Conservation (phyloP, 2,329 filamentous ascomycete species). For the Sporothrix schenckii region DNA sequence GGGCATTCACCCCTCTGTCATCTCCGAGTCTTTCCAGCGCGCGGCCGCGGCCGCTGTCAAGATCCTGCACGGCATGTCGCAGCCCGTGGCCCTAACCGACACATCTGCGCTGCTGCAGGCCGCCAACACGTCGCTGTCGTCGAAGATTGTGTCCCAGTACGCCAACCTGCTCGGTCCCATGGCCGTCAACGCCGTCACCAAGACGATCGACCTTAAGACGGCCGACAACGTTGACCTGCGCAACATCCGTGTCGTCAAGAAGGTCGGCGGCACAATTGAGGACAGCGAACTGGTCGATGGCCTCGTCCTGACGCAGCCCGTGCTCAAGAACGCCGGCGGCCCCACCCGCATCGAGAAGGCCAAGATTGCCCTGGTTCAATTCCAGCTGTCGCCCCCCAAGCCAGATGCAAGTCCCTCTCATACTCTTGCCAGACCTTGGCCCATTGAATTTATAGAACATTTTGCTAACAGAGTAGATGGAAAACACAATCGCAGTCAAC, state of each 20-base stretch:
- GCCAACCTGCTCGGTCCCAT: conserved; percentile 94
- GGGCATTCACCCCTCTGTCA: conserved; percentile 95
- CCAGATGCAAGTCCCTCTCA: conserved; percentile 69
- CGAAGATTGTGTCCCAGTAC: conserved; percentile 98
- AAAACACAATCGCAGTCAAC: conserved; percentile 98
- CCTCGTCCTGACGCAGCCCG: conserved; percentile 85
- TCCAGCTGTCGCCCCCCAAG: conserved; percentile 97
- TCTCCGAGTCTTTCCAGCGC: conserved; percentile 96
- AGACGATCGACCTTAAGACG: conserved; percentile 92
- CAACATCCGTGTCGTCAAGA: conserved; percentile 97
- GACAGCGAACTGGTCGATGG: conserved; percentile 97
- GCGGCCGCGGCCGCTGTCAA: conserved; percentile 86
- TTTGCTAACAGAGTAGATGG: conserved; percentile 66
- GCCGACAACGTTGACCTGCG: conserved; percentile 95
- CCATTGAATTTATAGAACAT: not conserved
- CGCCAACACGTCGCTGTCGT: conserved; percentile 93
- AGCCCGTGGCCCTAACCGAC: conserved; percentile 86
- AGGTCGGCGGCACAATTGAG: conserved; percentile 96
- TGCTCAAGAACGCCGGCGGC: conserved; percentile 90
- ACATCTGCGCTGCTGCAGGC: conserved; percentile 90
- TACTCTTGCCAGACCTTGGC: not conserved
- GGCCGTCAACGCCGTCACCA: conserved; percentile 94
- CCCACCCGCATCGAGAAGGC: conserved; percentile 96
- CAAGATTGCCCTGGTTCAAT: conserved; percentile 93
- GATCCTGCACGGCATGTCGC: conserved; percentile 92